Conservation (phyloP, 2,329 filamentous ascomycete species). For the Apiospora sp. region DNA sequence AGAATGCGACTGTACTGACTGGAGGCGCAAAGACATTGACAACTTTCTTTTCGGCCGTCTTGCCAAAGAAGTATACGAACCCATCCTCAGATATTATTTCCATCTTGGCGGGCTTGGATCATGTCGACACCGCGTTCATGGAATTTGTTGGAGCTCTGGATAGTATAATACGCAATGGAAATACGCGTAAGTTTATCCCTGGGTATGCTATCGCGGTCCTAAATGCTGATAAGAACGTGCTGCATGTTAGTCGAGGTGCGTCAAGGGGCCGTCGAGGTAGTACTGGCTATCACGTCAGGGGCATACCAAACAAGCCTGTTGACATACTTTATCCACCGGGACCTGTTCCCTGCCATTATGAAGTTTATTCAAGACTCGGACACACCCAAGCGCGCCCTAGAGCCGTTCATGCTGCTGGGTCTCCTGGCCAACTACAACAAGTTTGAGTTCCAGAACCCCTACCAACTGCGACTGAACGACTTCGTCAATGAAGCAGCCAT, state of each 20-base stretch:
- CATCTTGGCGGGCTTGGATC: constrained; percentile 86
- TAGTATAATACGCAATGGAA: constrained; percentile 79
- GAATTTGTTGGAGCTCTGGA: constrained; percentile 89
- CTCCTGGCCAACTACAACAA: constrained; percentile 98
- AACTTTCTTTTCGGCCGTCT: constrained; percentile 81
- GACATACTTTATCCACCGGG: constrained; percentile 93
- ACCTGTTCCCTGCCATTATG: constrained; percentile 93
- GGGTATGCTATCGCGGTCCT: not conserved
- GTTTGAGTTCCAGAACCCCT: constrained; percentile 97
- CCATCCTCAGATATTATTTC: constrained; percentile 94
- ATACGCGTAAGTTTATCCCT: constrained; percentile 63
- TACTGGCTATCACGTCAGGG: constrained; percentile 87
- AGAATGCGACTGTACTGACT: not conserved
- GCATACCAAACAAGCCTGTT: constrained; percentile 94
- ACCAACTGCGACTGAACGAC: constrained; percentile 88
- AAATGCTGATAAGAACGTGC: constrained; percentile 8
- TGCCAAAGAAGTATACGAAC: constrained; percentile 92
- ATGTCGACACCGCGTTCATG: constrained; percentile 85
- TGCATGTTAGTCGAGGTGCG: constrained; percentile 71
- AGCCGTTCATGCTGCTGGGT: constrained; percentile 84
- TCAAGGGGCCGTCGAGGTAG: constrained; percentile 80
- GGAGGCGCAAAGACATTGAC: constrained; percentile 79
- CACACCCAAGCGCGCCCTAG: constrained; percentile 66
- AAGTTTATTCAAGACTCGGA: constrained; percentile 90
- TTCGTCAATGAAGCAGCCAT: constrained; percentile 94